Conservation (phyloP, 2,329 filamentous ascomycete species). For the Clarireedia paspali region DNA sequence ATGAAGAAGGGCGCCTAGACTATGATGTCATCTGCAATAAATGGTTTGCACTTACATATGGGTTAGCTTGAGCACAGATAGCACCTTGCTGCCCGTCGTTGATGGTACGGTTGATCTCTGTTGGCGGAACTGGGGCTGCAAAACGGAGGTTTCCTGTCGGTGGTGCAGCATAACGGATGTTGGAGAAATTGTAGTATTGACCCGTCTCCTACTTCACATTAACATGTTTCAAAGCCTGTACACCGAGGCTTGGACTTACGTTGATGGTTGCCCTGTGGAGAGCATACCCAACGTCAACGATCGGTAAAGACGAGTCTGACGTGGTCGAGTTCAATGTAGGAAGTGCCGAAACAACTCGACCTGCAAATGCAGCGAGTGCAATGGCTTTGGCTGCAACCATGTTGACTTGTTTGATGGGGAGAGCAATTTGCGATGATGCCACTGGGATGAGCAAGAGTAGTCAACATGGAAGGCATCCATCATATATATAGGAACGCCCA, state of each 20-base stretch:
- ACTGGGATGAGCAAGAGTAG: background rate
- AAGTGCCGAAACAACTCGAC: background rate
- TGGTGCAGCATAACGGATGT: constrained; percentile 39
- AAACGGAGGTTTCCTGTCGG: constrained; percentile 37
- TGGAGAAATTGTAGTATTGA: constrained; percentile 33
- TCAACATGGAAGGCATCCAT: background rate
- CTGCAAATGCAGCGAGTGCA: background rate
- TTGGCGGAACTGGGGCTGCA: constrained; percentile 32
- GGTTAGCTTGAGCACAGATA: constrained; percentile 18
- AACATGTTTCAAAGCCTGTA: background rate
- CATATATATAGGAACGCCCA: background rate
- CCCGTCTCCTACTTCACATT: constrained; percentile 22
- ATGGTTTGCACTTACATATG: constrained; percentile 5
- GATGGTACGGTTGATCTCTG: constrained; percentile 27
- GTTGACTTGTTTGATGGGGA: background rate
- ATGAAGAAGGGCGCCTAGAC: no score
- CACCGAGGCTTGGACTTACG: constrained; percentile 14
- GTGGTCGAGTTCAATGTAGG: background rate
- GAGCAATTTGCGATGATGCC: background rate
- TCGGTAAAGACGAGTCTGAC: constrained; percentile 13
- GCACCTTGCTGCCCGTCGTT: constrained; percentile 18
- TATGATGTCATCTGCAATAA: background rate
- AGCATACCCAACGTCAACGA: constrained; percentile 28
- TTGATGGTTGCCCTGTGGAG: constrained; percentile 26
- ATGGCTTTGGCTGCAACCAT: constrained; percentile 1